Conservation (phyloP, 176 grass and related monocot species). For the Elaeis guineensis region DNA sequence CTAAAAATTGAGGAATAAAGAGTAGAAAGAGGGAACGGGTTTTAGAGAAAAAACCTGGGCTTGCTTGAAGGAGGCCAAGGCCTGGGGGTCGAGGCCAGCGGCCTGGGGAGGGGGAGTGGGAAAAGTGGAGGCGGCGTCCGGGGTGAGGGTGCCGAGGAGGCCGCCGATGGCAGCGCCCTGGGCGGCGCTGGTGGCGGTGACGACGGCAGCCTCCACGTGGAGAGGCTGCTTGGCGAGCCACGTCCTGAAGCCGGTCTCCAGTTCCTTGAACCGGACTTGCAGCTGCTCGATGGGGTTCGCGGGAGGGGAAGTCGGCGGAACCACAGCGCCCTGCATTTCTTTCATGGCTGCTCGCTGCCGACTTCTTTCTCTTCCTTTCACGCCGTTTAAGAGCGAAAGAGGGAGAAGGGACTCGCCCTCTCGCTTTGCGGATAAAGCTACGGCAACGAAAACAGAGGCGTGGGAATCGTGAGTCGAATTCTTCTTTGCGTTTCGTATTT, state of each 20-base stretch:
- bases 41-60: slow-evolving; percentile 41
- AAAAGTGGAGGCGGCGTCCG: slow-evolving; percentile 29
- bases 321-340: slow-evolving; percentile 1
- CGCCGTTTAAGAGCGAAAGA: too few species aligned
- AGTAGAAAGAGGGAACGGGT: too few species aligned
- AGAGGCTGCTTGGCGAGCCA: slow-evolving; percentile 72
- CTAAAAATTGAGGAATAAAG: too few species aligned
- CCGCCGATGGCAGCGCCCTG: slow-evolving; percentile 53
- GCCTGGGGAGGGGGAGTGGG: slow-evolving; percentile 31
- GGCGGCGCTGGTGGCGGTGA: slow-evolving; percentile 41
- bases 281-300: slow-evolving; percentile 16
- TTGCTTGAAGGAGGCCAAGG: slow-evolving; percentile 57
- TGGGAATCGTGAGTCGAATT: too few species aligned
- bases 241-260: slow-evolving; percentile 44
- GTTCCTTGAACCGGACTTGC: slow-evolving; percentile 31
- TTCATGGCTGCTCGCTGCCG: slow-evolving; percentile 3
- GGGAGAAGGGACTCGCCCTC: too few species aligned
- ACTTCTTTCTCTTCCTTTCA: too few species aligned
- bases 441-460: too few species aligned
- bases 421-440: too few species aligned
- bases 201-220: slow-evolving; percentile 54
- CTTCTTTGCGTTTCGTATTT: too few species aligned
- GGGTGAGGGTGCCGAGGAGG: slow-evolving; percentile 46
- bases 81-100: slow-evolving; percentile 29
- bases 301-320: not conserved